Percentiles rank a stretch among this genome's conserved stretches.
phyloP scores from a whole-genome alignment of 441 rosid species.

The Adansonia gregorii region DNA sequence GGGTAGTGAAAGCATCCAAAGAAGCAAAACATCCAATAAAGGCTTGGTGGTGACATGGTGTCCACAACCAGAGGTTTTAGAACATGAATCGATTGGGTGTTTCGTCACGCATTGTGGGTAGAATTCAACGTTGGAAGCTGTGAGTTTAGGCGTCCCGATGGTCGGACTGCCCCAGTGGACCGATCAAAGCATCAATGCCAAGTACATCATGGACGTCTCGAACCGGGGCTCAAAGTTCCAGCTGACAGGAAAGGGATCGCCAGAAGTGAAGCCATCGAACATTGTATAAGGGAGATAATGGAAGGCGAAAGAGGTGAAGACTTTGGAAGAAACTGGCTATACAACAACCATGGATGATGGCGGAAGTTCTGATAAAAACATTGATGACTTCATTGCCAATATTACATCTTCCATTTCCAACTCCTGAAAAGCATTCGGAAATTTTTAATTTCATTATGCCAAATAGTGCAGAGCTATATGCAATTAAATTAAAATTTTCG shows the following conservation, averaged over 20 bases:
- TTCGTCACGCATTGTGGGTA: constrained; percentile 59
- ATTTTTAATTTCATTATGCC: too few relatives aligned
- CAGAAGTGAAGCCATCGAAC: constrained; percentile 41
- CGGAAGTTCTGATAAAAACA: constrained; percentile 37
- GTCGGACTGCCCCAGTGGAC: constrained; percentile 60
- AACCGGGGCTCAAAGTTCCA: constrained; percentile 40
- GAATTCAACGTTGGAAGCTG: constrained; percentile 49
- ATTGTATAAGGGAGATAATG: constrained; percentile 41
- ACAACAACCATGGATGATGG: constrained; percentile 6
- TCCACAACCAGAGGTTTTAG: constrained; percentile 54
- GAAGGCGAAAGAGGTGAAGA: constrained; percentile 43
- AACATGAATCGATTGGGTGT: constrained; percentile 45
- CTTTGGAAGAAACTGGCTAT: constrained; percentile 44
- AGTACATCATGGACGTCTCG: constrained; percentile 55
- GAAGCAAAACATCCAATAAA: constrained; percentile 34
- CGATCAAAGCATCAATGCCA: constrained; percentile 52
- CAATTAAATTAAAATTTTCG: too few relatives aligned
- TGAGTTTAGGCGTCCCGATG: constrained; percentile 57
- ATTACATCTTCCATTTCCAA: neutral
- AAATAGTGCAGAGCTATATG: too few relatives aligned
- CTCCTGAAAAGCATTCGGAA: neutral
- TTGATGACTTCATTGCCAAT: constrained; percentile 34
- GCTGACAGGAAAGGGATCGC: constrained; percentile 41
- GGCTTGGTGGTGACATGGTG: constrained; percentile 55
- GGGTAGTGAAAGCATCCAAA: constrained; percentile 59